Evolutionary conservation across 2,329 filamentous ascomycete species (phyloP).

Genomic region (Lasiodiplodia theobromae): DNA sequence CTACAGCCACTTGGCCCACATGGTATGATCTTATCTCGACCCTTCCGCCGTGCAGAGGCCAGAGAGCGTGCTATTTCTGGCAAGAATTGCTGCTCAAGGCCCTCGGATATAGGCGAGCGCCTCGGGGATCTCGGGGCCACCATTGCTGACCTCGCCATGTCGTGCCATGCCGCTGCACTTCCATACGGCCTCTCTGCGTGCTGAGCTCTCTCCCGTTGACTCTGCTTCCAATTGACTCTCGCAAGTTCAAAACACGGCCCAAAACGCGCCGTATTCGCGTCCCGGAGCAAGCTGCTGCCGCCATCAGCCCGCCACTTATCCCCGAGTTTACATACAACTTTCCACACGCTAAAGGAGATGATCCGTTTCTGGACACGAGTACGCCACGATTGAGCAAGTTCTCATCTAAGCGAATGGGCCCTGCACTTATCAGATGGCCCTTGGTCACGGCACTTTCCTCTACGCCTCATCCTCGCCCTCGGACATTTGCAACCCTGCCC

Average conservation of each 20-base stretch:
- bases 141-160: neutral
- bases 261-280: too few relatives aligned
- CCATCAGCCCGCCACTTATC: neutral
- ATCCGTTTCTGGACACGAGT: neutral
- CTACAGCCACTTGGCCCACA: conserved; percentile 19
- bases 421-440: neutral
- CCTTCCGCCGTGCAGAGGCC: neutral
- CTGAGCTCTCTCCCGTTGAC: neutral
- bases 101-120: conserved; percentile 10
- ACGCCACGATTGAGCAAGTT: neutral
- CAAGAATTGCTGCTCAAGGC: neutral
- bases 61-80: neutral
- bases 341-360: neutral
- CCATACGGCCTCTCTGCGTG: neutral
- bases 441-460: neutral
- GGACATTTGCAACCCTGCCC: too few relatives aligned
- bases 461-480: neutral
- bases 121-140: conserved; percentile 5
- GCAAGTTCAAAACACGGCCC: too few relatives aligned
- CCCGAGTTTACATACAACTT: conserved; percentile 5
- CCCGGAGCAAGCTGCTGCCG: neutral
- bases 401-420: neutral
- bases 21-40: conserved; percentile 9
- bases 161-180: neutral
- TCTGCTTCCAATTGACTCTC: too few relatives aligned